Conservation (phyloP, 139 green algal species). For the Choricystis sp. region DNA sequence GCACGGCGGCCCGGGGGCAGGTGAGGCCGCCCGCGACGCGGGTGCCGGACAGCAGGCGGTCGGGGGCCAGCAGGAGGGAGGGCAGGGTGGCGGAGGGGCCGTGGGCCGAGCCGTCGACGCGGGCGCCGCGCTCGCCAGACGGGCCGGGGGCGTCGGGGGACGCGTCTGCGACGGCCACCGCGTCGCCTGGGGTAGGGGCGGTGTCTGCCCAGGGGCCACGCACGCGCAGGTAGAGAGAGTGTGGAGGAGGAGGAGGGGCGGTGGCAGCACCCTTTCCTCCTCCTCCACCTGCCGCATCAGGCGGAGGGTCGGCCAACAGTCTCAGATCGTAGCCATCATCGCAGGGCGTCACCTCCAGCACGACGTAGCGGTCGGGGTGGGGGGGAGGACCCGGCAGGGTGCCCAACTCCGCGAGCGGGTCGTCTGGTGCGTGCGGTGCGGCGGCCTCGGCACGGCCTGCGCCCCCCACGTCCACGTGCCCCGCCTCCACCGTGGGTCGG, state of each 20-base stretch:
- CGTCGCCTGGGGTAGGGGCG: background rate
- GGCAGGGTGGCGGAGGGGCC: background rate
- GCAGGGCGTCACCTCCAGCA: background rate
- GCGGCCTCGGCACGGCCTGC: too few species aligned
- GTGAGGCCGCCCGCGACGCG: conserved; percentile 9
- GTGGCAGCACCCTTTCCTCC: too few species aligned
- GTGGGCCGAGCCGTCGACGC: background rate
- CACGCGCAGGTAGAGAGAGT: too few species aligned
- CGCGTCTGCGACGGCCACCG: background rate
- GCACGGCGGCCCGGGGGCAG: conserved; percentile 44
- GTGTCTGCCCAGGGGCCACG: background rate
- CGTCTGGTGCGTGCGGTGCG: too few species aligned
- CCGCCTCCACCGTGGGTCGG: too few species aligned
- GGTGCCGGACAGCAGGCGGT: conserved; percentile 40
- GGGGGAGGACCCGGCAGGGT: too few species aligned
- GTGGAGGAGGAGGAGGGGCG: too few species aligned
- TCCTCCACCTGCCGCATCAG: too few species aligned
- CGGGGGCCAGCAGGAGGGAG: conserved; percentile 20
- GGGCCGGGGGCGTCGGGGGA: background rate
- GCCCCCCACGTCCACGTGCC: too few species aligned
- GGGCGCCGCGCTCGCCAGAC: background rate
- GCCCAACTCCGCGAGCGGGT: too few species aligned
- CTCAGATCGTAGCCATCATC: background rate
- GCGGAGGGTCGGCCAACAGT: conserved; percentile 2
- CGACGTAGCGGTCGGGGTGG: background rate